A percentile compares a stretch with the other conserved stretches of the same genome.
phyloP scores from a whole-genome alignment of 345 rosid genomes.

The Capsella bursapastoris region DNA sequence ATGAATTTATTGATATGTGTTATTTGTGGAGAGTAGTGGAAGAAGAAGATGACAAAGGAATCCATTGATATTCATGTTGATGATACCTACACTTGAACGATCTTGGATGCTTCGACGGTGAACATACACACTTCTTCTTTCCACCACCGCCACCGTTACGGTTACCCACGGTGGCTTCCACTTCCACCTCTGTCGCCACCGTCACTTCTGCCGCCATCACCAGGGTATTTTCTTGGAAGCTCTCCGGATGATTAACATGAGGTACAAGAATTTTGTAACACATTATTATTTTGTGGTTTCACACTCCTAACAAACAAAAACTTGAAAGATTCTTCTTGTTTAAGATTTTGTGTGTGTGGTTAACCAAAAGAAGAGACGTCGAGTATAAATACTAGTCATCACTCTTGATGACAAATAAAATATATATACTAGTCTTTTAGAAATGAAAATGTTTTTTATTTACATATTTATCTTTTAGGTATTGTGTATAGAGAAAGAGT shows the following conservation, averaged over 20 bases:
- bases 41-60: conserved; percentile 35
- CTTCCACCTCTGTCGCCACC: conserved; percentile 25
- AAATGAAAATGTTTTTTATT: conserved; percentile 14
- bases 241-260: conserved; percentile 18
- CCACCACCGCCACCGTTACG: conserved; percentile 38
- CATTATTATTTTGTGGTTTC: conserved; percentile 24
- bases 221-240: conserved; percentile 14
- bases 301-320: not conserved
- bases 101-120: conserved; percentile 78
- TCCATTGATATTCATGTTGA: conserved; percentile 60
- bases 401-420: not conserved
- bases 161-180: conserved; percentile 16
- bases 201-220: conserved; percentile 20
- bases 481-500: conserved; percentile 32
- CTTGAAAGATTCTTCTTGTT: conserved; percentile 15
- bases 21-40: conserved; percentile 31
- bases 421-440: not conserved
- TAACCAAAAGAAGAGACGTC: conserved; percentile 35
- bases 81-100: conserved; percentile 85
- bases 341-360: conserved; percentile 31
- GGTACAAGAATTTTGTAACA: conserved; percentile 37
- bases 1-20: conserved; percentile 12
- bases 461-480: conserved; percentile 37
- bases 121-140: conserved; percentile 62
- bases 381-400: conserved; percentile 39